These are phyloP conservation scores for Nakazawaea laoshanensis DNA, from an alignment of 805 yeast species.

Conservation along the genomic window DNA sequence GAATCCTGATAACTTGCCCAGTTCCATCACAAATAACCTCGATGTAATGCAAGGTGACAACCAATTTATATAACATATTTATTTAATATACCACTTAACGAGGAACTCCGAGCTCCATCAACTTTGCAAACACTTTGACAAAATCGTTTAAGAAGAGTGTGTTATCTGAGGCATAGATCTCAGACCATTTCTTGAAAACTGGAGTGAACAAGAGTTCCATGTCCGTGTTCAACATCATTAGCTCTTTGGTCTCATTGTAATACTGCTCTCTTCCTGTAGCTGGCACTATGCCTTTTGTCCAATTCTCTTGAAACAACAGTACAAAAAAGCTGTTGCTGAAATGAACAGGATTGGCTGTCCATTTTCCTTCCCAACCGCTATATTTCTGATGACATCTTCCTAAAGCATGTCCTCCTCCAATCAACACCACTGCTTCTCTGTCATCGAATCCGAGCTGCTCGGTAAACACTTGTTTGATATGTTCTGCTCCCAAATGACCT, in stretches of 20 bases:
- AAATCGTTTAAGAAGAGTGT: constrained; percentile 56
- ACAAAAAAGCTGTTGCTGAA: constrained; percentile 36
- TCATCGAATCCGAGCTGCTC: constrained; percentile 60
- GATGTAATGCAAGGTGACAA: constrained; percentile 44
- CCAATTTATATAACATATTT: constrained; percentile 23
- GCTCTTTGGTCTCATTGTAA: constrained; percentile 24
- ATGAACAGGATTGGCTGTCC: constrained; percentile 31
- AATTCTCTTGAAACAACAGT: constrained; percentile 42
- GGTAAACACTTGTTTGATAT: constrained; percentile 52
- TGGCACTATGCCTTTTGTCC: constrained; percentile 36
- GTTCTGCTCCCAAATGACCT: constrained; percentile 56
- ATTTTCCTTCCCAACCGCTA: constrained; percentile 41
- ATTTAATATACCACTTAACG: too few species aligned
- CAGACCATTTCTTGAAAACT: constrained; percentile 50
- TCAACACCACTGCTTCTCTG: constrained; percentile 62
- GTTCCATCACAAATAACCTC: constrained; percentile 41
- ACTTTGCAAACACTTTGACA: constrained; percentile 55
- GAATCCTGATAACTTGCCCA: constrained; percentile 49
- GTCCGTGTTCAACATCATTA: constrained; percentile 88
- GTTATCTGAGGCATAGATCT: constrained; percentile 60
- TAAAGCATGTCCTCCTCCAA: constrained; percentile 71
- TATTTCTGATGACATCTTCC: constrained; percentile 64
- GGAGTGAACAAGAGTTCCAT: constrained; percentile 59
- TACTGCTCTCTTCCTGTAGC: constrained; percentile 33
- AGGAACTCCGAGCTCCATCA: constrained; percentile 38